Evolutionary conservation across 371 early-diverging fungal genomes (phyloP).

Genomic region (Syncephalastrum racemosum): DNA sequence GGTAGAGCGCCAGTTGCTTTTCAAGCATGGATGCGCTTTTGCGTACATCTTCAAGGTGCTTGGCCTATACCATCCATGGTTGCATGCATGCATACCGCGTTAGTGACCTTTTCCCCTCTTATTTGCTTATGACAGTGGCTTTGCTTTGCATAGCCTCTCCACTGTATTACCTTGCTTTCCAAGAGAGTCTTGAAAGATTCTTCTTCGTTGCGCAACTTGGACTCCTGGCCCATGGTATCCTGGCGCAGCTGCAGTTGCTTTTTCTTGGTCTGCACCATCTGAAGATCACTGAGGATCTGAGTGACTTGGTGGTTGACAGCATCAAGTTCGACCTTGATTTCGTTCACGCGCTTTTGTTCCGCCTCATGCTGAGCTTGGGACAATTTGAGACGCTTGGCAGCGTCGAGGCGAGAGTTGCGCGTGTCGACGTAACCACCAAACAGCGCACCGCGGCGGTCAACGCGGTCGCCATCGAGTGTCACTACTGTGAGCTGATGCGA

Average conservation of each 20-base stretch:
- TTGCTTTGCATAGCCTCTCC: not conserved
- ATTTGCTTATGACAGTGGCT: not conserved
- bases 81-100: not conserved
- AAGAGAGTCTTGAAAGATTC: constrained; percentile 46
- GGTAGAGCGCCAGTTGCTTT: constrained; percentile 58
- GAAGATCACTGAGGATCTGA: constrained; percentile 47
- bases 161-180: constrained; percentile 36
- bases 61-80: constrained; percentile 23
- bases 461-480: constrained; percentile 93
- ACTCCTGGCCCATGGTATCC: constrained; percentile 52
- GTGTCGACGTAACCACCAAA: constrained; percentile 90
- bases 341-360: constrained; percentile 44
- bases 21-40: constrained; percentile 41
- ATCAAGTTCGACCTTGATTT: constrained; percentile 51
- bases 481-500: constrained; percentile 79
- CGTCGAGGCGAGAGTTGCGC: constrained; percentile 75
- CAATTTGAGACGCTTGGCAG: constrained; percentile 51
- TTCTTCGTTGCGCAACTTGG: constrained; percentile 57
- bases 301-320: constrained; percentile 75
- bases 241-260: constrained; percentile 50
- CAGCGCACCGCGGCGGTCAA: constrained; percentile 92
- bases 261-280: constrained; percentile 47
- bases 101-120: not conserved
- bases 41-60: constrained; percentile 37
- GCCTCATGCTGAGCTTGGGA: constrained; percentile 45